Base-by-base conservation (phyloP, 176 grass and related monocot genomes). In the Ensete glaucum region DNA sequence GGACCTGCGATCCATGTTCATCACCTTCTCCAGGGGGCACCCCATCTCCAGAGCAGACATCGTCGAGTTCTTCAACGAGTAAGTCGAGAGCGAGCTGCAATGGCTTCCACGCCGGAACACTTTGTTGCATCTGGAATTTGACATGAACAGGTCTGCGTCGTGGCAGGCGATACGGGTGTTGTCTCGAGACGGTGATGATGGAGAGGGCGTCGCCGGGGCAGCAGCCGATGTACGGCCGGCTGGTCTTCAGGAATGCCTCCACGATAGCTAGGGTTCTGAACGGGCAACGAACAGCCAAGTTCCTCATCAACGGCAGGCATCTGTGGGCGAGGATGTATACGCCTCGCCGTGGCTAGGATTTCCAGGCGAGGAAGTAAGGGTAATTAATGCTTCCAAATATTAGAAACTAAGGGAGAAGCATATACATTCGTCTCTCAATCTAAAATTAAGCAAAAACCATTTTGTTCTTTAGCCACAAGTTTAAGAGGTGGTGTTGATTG, bases 11-110 rank as follows among this genome's bases (percentile, higher is more conserved):
- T 98, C 94, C 43, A 85, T 89, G 8, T 93, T 91, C 80, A 81
- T 89, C 80, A 90, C 87, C 50, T 90, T 90, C 85, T 97, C 89
- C 7, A 79, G 72, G 49, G 85, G 92, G 12, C 79, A 88, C 71
- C 92, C 88, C 3, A 85, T 96, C 77, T 65, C 52, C n/a, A 82
- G 56, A 49, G 85, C 89, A 22, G 85, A 86, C 21, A 88, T 85
- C 65, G 13, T 67, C 3, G 80, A 78, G 14, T 91, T 88, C 84
- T 91, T 98, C 59, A 81, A 78, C 69, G 75, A 50, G 85, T 97
- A 85, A 92, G 85, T 70, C 34, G 34, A 43, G 34, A 43, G 4
- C 34, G 34, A 43, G 34, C 34, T 43, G 34, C 34, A 6, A 43
- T 43, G 34, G 4, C 34, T 43, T 43, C 34, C 4, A 6, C 34